Base-by-base conservation (phyloP, 768 basidiomycete genomes). In the Cystofilobasidium ferigula region DNA sequence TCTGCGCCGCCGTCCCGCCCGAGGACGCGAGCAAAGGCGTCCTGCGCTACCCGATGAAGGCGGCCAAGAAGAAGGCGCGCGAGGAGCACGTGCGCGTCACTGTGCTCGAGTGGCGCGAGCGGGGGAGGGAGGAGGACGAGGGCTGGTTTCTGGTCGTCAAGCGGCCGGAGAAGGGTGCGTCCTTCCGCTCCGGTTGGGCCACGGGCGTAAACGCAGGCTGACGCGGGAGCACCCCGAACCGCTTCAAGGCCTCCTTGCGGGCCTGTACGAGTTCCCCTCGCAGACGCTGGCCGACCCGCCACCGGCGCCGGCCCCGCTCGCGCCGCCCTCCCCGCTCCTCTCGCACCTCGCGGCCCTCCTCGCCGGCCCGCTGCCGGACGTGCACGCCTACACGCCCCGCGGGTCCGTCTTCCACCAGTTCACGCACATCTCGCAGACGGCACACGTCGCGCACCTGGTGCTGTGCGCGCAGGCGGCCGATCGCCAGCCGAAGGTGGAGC, bases 221-320 rank as follows among this genome's bases (percentile, higher is more conserved):
- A n/a, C n/a, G n/a, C n/a, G n/a, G n/a, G n/a, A n/a, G n/a, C n/a
- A n/a, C n/a, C n/a, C n/a, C n/a, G n/a, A n/a, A n/a, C n/a, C n/a
- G n/a, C n/a, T n/a, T n/a, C n/a, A n/a, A 68, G 67, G 67, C 58
- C 62, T 68, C 5, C 62, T 68, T 6, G 67, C 60, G 13, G 61
- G 61, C 12, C 24, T 68, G 30, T 57, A 47, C 40, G 67, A 68
- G 26, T 68, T 68, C 35, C 67, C 67, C 2, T 68, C 67, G 13
- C 43, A 62, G 32, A 42, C 64, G 18, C 64, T 35, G 28, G 12
- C 58, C 12, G 14, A 47, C 48, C 9, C 45, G 10, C 30, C 59
- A 12, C 20, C 26, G 1, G 36, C 53, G 26, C 9, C 4, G 24
- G 45, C 36, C 35, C n/a, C n/a, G n/a, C n/a, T n/a, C n/a, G n/a